Evolutionary conservation across 805 yeast genomes (phyloP).

Genomic region (Yamadazyma endophytica): DNA sequence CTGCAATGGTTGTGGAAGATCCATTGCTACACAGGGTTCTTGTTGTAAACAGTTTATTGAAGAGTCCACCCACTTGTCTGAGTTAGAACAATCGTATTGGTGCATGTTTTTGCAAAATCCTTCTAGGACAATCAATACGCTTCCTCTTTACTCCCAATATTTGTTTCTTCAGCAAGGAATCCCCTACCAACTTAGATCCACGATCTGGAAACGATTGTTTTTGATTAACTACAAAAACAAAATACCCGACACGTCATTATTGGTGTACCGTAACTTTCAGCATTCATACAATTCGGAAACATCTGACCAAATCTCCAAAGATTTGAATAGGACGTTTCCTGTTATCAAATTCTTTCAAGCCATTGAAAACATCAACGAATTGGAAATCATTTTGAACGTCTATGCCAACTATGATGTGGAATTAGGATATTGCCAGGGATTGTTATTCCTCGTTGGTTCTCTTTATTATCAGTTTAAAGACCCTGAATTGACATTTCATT

Average conservation of each 20-base stretch:
- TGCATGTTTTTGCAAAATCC: slow-evolving; percentile 40
- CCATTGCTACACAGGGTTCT: slow-evolving; percentile 12
- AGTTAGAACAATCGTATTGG: slow-evolving; percentile 41
- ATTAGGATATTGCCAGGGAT: slow-evolving; percentile 67
- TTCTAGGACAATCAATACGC: slow-evolving; percentile 39
- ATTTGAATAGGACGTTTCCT: slow-evolving; percentile 59
- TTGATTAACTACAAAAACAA: slow-evolving; percentile 23
- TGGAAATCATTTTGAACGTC: slow-evolving; percentile 56
- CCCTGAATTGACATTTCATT: slow-evolving; percentile 42
- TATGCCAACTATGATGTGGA: slow-evolving; percentile 61
- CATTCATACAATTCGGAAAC: slow-evolving; percentile 38
- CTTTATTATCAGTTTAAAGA: slow-evolving; percentile 39
- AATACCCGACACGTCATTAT: slow-evolving; percentile 30
- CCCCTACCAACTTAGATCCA: slow-evolving; percentile 39
- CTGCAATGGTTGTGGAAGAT: slow-evolving; percentile 26
- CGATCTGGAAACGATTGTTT: slow-evolving; percentile 42
- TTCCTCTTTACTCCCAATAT: slow-evolving; percentile 46
- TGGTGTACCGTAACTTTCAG: slow-evolving; percentile 36
- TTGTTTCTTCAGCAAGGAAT: slow-evolving; percentile 41
- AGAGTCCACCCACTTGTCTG: slow-evolving; percentile 13
- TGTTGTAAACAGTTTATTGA: slow-evolving; percentile 24
- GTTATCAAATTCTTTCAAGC: slow-evolving; percentile 44
- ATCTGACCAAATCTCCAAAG: slow-evolving; percentile 48
- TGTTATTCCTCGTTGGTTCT: slow-evolving; percentile 60
- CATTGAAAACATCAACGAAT: slow-evolving; percentile 38